A percentile compares a stretch with the other conserved stretches of the same genome.
Conservation (phyloP, 2,329 filamentous ascomycete species). For the Fusarium clavum region DNA sequence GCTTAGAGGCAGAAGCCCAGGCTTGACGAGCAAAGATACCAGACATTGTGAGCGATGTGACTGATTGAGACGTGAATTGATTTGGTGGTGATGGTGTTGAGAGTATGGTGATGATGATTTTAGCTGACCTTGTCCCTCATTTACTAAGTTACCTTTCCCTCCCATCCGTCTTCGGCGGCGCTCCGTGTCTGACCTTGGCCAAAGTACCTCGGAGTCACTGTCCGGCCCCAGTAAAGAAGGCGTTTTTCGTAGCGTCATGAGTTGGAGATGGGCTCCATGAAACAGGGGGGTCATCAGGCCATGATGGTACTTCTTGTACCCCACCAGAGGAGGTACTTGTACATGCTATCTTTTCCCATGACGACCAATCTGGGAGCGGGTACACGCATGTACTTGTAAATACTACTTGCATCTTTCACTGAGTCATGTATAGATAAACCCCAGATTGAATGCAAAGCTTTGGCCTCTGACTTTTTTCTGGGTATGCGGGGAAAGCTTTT, state of each 20-base stretch:
- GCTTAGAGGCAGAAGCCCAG: constrained; percentile 40
- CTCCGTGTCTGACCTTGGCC: constrained; percentile 14
- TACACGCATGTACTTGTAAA: background rate
- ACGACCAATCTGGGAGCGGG: background rate
- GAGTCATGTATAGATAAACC: constrained; percentile 38
- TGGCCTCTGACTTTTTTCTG: constrained; percentile 13
- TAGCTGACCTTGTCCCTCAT: constrained; percentile 10
- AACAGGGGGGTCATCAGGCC: constrained; percentile 28
- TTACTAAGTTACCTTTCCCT: constrained; percentile 12
- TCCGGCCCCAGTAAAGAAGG: constrained; percentile 30
- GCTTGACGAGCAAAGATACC: constrained; percentile 44
- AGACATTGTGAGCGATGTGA: constrained; percentile 32
- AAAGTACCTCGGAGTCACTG: constrained; percentile 41
- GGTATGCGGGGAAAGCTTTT: constrained; percentile 31
- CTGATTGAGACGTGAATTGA: background rate
- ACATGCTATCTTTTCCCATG: constrained; percentile 35
- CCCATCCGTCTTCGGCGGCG: constrained; percentile 25
- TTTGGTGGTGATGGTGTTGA: constrained; percentile 3
- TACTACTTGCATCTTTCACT: constrained; percentile 21
- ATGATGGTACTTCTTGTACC: constrained; percentile 17
- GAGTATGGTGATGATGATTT: constrained; percentile 11
- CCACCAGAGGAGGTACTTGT: background rate
- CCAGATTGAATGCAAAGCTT: constrained; percentile 15
- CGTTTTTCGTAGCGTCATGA: constrained; percentile 25
- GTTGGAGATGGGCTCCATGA: constrained; percentile 24